Percentiles rank a stretch among this genome's conserved stretches.
phyloP scores from a whole-genome alignment of 73 alveolate species.

The Paramecium octaurelia region DNA sequence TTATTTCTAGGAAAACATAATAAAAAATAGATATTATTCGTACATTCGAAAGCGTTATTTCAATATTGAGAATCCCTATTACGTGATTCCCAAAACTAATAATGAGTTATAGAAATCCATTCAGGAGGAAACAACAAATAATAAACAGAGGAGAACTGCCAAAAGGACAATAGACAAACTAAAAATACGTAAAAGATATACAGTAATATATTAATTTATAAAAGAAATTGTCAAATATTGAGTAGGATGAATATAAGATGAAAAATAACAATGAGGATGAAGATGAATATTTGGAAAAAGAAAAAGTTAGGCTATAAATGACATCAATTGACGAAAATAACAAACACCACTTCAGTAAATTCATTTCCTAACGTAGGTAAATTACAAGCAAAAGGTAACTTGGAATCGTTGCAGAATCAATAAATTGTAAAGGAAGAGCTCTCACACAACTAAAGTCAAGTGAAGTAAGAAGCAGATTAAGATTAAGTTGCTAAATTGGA shows the following conservation, averaged over 20 bases:
- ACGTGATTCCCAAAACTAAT: not conserved
- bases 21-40: constrained; percentile 29
- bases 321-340: not conserved
- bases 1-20: constrained; percentile 28
- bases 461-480: not conserved
- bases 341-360: not conserved
- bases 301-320: not conserved
- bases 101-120: not conserved
- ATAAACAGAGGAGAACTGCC: not conserved
- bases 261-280: not conserved
- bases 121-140: not conserved
- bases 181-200: not conserved
- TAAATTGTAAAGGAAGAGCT: not conserved
- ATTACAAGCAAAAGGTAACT: not conserved
- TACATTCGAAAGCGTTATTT: constrained; percentile 1
- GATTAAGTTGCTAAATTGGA: not conserved
- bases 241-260: not conserved
- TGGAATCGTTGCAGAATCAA: not conserved
- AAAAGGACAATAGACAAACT: not conserved
- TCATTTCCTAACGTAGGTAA: not conserved
- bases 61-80: constrained; percentile 17
- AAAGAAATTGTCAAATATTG: not conserved
- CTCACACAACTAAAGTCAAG: not conserved
- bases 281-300: not conserved
- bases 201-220: not conserved